phyloP scores from a whole-genome alignment of 495 filamentous ascomycete genomes.

The Apiosordaria backusii region DNA sequence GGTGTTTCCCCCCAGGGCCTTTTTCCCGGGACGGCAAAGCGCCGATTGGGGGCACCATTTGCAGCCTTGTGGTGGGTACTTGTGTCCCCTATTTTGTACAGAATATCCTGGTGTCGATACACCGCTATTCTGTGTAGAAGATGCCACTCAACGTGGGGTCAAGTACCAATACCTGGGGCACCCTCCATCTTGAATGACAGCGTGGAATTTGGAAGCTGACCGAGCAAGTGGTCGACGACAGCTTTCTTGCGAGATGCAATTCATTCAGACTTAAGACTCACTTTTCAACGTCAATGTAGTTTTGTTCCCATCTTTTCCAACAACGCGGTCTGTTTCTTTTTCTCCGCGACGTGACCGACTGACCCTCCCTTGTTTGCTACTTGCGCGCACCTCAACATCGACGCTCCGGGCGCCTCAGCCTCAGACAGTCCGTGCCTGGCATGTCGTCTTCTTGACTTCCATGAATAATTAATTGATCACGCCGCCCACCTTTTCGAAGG shows the following conservation, averaged over 20 bases:
- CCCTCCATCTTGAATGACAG: constrained; percentile 25
- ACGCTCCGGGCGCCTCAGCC: not conserved
- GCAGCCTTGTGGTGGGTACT: not conserved
- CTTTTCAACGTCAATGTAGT: not conserved
- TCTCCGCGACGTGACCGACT: not conserved
- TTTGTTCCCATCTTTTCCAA: not conserved
- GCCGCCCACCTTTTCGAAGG: not conserved
- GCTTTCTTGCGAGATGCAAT: not conserved
- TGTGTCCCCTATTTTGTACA: not conserved
- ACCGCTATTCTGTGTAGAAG: not conserved
- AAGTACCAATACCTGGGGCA: not conserved
- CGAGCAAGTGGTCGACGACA: not conserved
- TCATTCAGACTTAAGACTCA: not conserved
- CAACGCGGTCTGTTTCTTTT: not conserved
- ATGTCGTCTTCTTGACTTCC: not conserved
- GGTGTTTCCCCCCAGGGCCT: constrained; percentile 1
- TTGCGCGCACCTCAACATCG: not conserved
- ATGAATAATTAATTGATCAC: not conserved
- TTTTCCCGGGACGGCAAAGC: not conserved
- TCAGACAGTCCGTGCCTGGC: not conserved
- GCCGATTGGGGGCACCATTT: not conserved
- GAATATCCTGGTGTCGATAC: not conserved
- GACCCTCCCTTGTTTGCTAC: not conserved
- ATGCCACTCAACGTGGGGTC: constrained; percentile 2
- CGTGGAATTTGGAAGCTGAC: constrained; percentile 33